Evolutionary conservation across 495 filamentous ascomycete species (phyloP), one percentile per base, ranked within the genome.

Genomic region (Cercophora samala): DNA sequence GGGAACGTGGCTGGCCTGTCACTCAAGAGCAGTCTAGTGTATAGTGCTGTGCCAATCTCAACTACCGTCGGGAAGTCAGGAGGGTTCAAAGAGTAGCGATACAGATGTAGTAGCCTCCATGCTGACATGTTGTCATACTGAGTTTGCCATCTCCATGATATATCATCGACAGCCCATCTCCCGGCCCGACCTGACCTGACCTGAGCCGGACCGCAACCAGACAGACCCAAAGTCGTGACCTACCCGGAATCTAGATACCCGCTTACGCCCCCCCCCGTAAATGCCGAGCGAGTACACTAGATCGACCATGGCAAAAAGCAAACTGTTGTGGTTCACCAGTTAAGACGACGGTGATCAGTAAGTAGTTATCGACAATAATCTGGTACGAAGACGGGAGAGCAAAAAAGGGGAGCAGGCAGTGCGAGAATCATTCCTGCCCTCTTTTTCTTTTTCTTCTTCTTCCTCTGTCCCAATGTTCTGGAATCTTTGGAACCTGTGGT

Each of bases 341-440:
- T 29, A 4, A 29, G 3, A 29, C 3, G 26, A 29, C 26, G 26
- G 26, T 29, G 26, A 29, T 46, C 15, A 46, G 5, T 13, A 5
- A 46, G 11, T 9, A 46, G 37, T 13, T n/a, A n/a, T n/a, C n/a
- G n/a, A n/a, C n/a, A n/a, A n/a, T n/a, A n/a, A n/a, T n/a, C n/a
- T n/a, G n/a, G n/a, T n/a, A n/a, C n/a, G n/a, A 46, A 46, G 37
- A 46, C 15, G 13, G 37, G 37, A 46, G 8, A 46, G 37, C 9
- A 46, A 46, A 46, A 46, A 46, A 46, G 15, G 37, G 37, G 37
- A 46, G 37, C 37, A 17, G 37, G 37, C 37, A 46, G 37, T 46
- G 37, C 13, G 37, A 2, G 13, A 46, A 46, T 46, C 29, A 58
- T 62, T 18, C 24, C 23, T 24, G 64, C 61, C 55, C 58, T 60